Base-by-base conservation (phyloP, 805 yeast species). In the Saturnispora zaruensis region DNA sequence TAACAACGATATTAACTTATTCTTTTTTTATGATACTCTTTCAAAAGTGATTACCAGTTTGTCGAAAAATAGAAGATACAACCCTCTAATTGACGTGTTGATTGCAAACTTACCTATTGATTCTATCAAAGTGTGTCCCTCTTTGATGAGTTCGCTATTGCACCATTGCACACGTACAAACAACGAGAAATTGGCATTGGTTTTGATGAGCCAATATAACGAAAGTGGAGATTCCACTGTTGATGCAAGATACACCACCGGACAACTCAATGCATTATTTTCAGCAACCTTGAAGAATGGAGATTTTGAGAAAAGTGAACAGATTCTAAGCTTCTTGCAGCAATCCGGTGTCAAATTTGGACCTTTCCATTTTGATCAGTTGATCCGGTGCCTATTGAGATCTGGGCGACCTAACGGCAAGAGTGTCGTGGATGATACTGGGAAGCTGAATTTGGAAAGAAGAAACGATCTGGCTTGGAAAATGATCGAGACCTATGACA, bases 31-130 rank as follows among this genome's bases (percentile, higher is more conserved):
- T 51, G 55, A 54, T 48, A 50, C 63, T 2, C 36, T 67, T 26
- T 55, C 65, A 0, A 58, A 57, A 20, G 37, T 67, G 38, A 57
- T 68, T 8, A 46, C 55, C 9, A 46, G 53, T 6, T 65, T 67
- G 36, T 62, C 69, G 13, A 65, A 61, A 46, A 62, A 59, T 36
- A 55, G 50, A 44, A 53, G 70, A 44, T 67, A 64, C 43, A 52
- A 59, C 13, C 18, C 28, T 2, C 40, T 65, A 25, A 63, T 67
- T 5, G 50, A 53, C 9, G 55, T 59, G 5, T 23, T 68, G 14
- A 58, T 68, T 3, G 51, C 53, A 24, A 55, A 60, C 34, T 48
- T 68, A n/a, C 71, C 72, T 1, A 55, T 67, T 24, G 62, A 64
- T 25, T 63, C 70, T 1, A 63, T 67, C 25, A 57, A 57, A 33